A percentile compares a stretch with the other conserved stretches of the same genome.
These are phyloP conservation scores for Gamarada debralockiae DNA, from an alignment of 495 filamentous ascomycete genomes.

Conservation along the genomic window DNA sequence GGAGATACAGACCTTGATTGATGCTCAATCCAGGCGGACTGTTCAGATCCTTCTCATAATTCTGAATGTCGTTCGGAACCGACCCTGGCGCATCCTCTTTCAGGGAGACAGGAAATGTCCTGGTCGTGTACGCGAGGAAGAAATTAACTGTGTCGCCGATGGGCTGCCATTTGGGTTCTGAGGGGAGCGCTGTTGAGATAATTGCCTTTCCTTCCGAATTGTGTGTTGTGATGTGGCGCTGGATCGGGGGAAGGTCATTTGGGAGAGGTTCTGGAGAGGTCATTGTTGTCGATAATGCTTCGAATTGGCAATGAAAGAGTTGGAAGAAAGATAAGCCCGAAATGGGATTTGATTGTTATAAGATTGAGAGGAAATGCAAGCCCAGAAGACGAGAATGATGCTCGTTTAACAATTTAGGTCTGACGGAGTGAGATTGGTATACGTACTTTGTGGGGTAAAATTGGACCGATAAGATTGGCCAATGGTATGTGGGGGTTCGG, in stretches of 20 bases:
- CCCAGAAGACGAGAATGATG: too few species aligned
- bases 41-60: slow-evolving; percentile 7
- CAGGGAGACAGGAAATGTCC: slow-evolving; percentile 12
- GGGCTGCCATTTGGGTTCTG: slow-evolving; percentile 2
- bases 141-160: slow-evolving; percentile 9
- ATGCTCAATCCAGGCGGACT: slow-evolving; percentile 14
- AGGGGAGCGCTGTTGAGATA: background rate
- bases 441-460: too few species aligned
- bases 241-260: slow-evolving; percentile 15
- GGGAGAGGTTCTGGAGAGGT: background rate
- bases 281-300: too few species aligned
- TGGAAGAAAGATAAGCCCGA: too few species aligned
- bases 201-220: slow-evolving; percentile 12
- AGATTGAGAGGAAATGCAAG: too few species aligned
- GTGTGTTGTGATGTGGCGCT: slow-evolving; percentile 14
- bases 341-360: too few species aligned
- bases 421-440: too few species aligned
- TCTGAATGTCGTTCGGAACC: slow-evolving; percentile 2
- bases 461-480: too few species aligned
- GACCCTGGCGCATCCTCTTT: background rate
- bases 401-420: too few species aligned
- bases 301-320: too few species aligned
- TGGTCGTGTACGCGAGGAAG: slow-evolving; percentile 14
- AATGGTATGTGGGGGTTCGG: too few species aligned
- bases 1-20: background rate